Conservation (phyloP, 192 early-diverging fungal genomes). For the Entophlyctis luteolus region DNA sequence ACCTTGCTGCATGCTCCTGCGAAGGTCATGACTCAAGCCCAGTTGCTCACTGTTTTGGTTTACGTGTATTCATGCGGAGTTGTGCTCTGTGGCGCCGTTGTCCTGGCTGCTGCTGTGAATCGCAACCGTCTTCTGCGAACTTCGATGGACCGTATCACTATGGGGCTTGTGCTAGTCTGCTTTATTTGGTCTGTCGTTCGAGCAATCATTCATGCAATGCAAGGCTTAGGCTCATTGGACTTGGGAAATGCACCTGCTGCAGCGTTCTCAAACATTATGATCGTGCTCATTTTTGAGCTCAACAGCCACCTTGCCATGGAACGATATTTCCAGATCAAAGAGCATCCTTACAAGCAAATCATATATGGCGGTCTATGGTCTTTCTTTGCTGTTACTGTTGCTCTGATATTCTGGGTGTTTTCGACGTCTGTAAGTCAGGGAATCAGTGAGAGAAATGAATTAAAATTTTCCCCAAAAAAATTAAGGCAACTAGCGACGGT, state of each 20-base stretch:
- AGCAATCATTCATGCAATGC: neutral
- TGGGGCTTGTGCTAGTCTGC: neutral
- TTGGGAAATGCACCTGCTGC: neutral
- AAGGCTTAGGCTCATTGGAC: neutral
- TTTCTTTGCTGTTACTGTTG: neutral
- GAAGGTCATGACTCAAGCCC: too few relatives aligned
- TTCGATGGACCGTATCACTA: neutral
- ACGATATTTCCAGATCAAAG: neutral
- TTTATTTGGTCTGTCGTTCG: constrained; percentile 6
- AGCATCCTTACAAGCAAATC: neutral
- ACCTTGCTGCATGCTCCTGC: too few relatives aligned
- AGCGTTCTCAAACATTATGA: neutral
- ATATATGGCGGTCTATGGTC: neutral
- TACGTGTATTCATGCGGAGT: neutral
- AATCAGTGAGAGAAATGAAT: neutral
- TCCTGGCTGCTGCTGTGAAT: neutral
- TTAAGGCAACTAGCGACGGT: neutral
- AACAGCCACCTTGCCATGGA: constrained; percentile 4
- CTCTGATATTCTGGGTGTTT: neutral
- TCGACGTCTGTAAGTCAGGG: neutral
- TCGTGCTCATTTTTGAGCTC: neutral
- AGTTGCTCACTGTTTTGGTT: neutral
- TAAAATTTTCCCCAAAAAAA: neutral
- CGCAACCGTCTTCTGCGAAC: neutral
- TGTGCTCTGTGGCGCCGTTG: neutral